Evolutionary conservation across 306 rosid species (phyloP), one percentile per base, ranked within the genome.

Genomic region (Inga laurina): DNA sequence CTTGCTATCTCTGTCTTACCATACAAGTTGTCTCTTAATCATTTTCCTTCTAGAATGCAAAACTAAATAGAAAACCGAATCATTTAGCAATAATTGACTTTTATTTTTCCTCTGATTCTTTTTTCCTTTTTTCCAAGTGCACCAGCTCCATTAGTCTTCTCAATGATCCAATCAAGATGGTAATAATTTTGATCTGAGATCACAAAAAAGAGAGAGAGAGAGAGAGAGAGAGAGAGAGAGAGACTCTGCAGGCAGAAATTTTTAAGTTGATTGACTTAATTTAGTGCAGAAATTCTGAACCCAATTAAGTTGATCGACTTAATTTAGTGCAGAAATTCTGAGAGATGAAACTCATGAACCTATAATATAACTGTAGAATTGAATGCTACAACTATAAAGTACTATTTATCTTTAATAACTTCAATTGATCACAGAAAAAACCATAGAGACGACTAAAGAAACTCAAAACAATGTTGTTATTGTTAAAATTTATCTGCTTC

Each of bases 11-110:
- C 72, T 67, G 27, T 83, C 82, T 86, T 66, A 54, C 69, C 81
- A 79, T 80, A 56, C 71, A 74, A 67, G 79, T 45, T 73, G 83
- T 78, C 45, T 77, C 69, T 72, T 7, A 76, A 72, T 77, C 57
- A 43, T 74, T 80, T 90, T 72, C 90, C 82, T 72, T 75, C 18
- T 82, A 22, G 30, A 92, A 90, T 90, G 86, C 87, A 79, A 72
- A 45, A 10, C 51, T 43, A n/a, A 19, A 79, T 77, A 54, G 32
- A 51, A 51, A 16, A 51, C 21, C 4, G 16, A 51, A 52, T 52
- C 59, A 52, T 52, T 52, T 52, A 52, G 74, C 80, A 81, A 78
- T 69, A 62, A 52, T 75, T 79, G 77, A 56, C 16, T 54, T 49
- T 66, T 49, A 65, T 82, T 71, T 65, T 51, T 19, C 41, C 18